A percentile compares a stretch with the other conserved stretches of the same genome.
phyloP scores from a whole-genome alignment of 176 grass and related monocot species.

The Phyllostachys edulis region DNA sequence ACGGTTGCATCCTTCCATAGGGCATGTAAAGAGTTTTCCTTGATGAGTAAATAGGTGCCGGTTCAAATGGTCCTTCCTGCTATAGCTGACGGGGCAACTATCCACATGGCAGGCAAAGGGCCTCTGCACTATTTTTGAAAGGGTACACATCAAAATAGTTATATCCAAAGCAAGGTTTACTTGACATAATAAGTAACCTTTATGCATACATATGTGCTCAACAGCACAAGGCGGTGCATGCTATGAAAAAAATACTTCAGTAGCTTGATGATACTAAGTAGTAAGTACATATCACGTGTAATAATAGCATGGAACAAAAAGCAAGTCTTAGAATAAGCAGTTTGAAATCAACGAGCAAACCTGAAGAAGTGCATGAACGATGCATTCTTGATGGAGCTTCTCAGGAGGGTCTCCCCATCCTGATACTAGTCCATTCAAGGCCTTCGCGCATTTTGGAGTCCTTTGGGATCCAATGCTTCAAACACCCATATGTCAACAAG shows the following conservation, averaged over 20 bases:
- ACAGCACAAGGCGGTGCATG: not conserved
- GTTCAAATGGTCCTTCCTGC: slow-evolving; percentile 74
- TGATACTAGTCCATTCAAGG: slow-evolving; percentile 94
- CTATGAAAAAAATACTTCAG: not conserved
- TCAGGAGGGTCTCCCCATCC: slow-evolving; percentile 95
- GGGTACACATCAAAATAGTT: slow-evolving; percentile 20
- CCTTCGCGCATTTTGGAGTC: slow-evolving; percentile 94
- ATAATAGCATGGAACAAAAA: slow-evolving; percentile 1
- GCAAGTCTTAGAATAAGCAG: not conserved
- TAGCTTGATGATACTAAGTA: not conserved
- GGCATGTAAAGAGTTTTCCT: slow-evolving; percentile 65
- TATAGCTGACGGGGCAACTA: slow-evolving; percentile 60
- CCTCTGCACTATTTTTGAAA: slow-evolving; percentile 50
- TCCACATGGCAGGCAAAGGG: slow-evolving; percentile 55
- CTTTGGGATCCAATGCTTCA: slow-evolving; percentile 99
- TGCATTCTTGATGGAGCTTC: slow-evolving; percentile 94
- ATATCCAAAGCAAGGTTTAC: slow-evolving; percentile 3
- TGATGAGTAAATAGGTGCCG: slow-evolving; percentile 62
- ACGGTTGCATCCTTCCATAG: slow-evolving; percentile 52
- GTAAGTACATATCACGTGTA: not conserved
- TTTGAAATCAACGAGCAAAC: slow-evolving; percentile 35
- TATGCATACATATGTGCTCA: slow-evolving; percentile 11
- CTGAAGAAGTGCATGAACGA: slow-evolving; percentile 57
- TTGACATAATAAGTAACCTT: slow-evolving; percentile 4
- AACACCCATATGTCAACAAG: slow-evolving; percentile 40